Percentiles rank a stretch among this genome's conserved stretches.
Evolutionary conservation across 192 early-diverging fungal genomes (phyloP).

Genomic region (Entophlyctis luteolus): DNA sequence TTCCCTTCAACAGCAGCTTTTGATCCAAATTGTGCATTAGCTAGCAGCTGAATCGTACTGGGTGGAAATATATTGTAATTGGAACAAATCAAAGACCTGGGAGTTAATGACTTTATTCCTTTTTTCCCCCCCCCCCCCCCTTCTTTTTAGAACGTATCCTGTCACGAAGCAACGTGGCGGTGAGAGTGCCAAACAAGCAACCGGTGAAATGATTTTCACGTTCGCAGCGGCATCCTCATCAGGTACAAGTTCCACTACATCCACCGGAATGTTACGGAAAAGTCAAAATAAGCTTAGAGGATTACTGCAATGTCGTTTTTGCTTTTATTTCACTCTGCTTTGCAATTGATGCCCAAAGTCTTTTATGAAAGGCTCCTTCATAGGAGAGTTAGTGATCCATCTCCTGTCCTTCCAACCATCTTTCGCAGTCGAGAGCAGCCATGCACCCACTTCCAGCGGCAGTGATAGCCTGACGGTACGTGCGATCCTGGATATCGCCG

Average conservation of each 20-base stretch:
- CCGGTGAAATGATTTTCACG: slow-evolving; percentile 74
- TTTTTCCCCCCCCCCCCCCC: too few species aligned
- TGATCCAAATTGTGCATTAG: neutral
- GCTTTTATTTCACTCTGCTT: neutral
- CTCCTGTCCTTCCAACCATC: slow-evolving; percentile 74
- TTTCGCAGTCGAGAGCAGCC: slow-evolving; percentile 94
- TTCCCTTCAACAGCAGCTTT: slow-evolving; percentile 17
- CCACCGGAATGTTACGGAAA: neutral
- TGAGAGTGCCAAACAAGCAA: too few species aligned
- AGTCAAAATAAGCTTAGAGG: too few species aligned
- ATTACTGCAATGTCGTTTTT: neutral
- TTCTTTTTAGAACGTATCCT: slow-evolving; percentile 74
- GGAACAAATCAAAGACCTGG: slow-evolving; percentile 53
- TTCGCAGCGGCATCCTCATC: neutral
- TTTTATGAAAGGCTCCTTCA: too few species aligned
- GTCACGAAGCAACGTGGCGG: too few species aligned
- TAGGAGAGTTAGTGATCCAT: slow-evolving; percentile 22
- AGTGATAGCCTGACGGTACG: slow-evolving; percentile 95
- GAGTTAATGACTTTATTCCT: slow-evolving; percentile 91
- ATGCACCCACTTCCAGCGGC: slow-evolving; percentile 91
- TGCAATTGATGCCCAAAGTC: too few species aligned
- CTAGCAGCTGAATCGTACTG: slow-evolving; percentile 1
- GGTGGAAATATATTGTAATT: slow-evolving; percentile 34
- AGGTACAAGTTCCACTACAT: neutral
- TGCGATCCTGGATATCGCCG: slow-evolving; percentile 96